phyloP scores from a whole-genome alignment of 2,329 filamentous ascomycete genomes.

The Scopulariopsis brevicaulis region DNA sequence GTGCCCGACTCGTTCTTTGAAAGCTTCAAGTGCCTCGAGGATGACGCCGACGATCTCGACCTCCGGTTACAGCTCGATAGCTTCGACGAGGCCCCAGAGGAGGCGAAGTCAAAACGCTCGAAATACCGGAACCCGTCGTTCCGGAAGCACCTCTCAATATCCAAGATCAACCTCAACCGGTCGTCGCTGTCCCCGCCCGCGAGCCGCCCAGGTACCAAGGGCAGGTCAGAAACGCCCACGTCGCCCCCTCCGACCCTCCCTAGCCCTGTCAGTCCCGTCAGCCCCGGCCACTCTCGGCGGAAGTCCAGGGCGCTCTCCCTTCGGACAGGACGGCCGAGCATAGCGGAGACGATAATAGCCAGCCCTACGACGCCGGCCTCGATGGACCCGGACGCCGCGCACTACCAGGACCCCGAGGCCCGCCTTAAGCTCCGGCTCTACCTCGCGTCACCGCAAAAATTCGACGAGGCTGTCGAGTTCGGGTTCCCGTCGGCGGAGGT shows the following conservation, averaged over 20 bases:
- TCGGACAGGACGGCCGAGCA: constrained; percentile 28
- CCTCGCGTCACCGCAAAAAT: constrained; percentile 82
- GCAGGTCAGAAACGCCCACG: constrained; percentile 19
- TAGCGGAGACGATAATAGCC: constrained; percentile 3
- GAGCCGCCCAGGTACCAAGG: constrained; percentile 34
- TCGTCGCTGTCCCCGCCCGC: constrained; percentile 28
- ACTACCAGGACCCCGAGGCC: constrained; percentile 86
- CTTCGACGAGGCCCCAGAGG: constrained; percentile 36
- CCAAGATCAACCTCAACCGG: constrained; percentile 52
- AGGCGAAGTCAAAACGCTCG: neutral
- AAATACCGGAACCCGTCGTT: constrained; percentile 37
- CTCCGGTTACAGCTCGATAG: constrained; percentile 56
- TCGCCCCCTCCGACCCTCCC: constrained; percentile 13
- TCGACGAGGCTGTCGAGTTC: constrained; percentile 90
- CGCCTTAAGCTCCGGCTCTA: constrained; percentile 77
- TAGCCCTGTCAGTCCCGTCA: constrained; percentile 9
- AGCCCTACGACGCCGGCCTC: constrained; percentile 12
- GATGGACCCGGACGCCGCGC: constrained; percentile 62
- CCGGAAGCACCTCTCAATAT: constrained; percentile 61
- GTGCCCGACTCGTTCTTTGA: constrained; percentile 49
- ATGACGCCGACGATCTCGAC: constrained; percentile 58
- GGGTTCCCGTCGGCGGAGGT: constrained; percentile 64
- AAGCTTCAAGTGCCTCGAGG: constrained; percentile 61
- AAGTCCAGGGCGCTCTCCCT: constrained; percentile 45
- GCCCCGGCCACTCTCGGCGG: constrained; percentile 27